Conservation (phyloP, 192 early-diverging fungal species). For the Podila epicladia region DNA sequence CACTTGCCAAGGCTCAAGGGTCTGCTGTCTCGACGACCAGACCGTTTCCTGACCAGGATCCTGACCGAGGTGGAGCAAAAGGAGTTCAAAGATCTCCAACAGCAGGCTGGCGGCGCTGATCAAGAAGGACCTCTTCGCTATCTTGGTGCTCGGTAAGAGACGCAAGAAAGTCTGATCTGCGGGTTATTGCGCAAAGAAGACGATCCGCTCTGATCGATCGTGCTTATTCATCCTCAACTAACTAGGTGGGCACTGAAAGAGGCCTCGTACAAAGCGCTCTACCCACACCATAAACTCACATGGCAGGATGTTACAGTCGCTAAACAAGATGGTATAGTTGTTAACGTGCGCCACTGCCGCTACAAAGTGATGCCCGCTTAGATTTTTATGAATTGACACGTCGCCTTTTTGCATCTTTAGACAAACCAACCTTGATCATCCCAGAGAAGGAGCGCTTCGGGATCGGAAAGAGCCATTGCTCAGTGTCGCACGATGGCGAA, state of each 20-base stretch:
- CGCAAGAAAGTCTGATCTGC: not conserved
- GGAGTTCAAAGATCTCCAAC: constrained; percentile 36
- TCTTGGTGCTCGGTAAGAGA: constrained; percentile 31
- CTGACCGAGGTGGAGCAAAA: constrained; percentile 52
- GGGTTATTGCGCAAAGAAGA: not conserved
- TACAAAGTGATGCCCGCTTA: not conserved
- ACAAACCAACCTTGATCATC: constrained; percentile 57
- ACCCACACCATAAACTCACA: constrained; percentile 60
- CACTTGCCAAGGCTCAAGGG: constrained; percentile 69
- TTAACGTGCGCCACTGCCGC: not conserved
- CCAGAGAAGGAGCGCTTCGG: constrained; percentile 42
- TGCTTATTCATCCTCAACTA: not conserved
- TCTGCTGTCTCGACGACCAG: constrained; percentile 59
- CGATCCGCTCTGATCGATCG: not conserved
- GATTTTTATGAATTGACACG: no score
- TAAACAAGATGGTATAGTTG: constrained; percentile 58
- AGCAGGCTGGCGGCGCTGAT: not conserved
- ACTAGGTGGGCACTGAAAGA: constrained; percentile 79
- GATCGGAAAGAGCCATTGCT: constrained; percentile 57
- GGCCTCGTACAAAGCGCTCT: constrained; percentile 78
- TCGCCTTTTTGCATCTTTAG: constrained; percentile 14
- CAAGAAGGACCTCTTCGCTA: constrained; percentile 11
- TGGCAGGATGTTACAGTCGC: constrained; percentile 72
- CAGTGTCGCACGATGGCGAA: constrained; percentile 85
- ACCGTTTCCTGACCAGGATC: constrained; percentile 69